Evolutionary conservation across 2,329 filamentous ascomycete species (phyloP).

Genomic region (Tolypocladium pustulatum): DNA sequence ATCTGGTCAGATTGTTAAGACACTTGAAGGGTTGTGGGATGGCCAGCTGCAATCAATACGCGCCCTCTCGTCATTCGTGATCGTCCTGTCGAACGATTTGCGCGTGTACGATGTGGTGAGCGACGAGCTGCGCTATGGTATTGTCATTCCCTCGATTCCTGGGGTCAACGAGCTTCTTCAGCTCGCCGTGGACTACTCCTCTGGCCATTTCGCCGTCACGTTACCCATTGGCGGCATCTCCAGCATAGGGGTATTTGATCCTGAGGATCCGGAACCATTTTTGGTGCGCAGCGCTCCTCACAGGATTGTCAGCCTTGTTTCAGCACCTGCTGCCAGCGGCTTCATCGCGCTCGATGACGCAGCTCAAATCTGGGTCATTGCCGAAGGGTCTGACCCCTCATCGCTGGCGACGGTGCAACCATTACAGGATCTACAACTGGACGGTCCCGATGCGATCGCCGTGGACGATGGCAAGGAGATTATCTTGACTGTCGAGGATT

Average conservation of each 20-base stretch:
- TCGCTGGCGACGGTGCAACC: constrained; percentile 43
- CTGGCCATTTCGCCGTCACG: constrained; percentile 56
- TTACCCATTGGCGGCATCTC: constrained; percentile 37
- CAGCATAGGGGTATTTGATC: constrained; percentile 56
- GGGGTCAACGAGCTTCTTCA: constrained; percentile 40
- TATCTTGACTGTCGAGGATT: constrained; percentile 28
- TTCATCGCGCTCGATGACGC: constrained; percentile 69
- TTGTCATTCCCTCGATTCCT: constrained; percentile 39
- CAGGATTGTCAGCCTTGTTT: constrained; percentile 55
- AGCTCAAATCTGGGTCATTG: constrained; percentile 57
- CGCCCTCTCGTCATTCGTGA: constrained; percentile 62
- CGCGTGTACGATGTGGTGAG: constrained; percentile 77
- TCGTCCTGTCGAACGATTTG: constrained; percentile 64
- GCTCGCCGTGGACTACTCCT: constrained; percentile 59
- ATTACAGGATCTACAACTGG: constrained; percentile 41
- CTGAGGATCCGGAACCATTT: constrained; percentile 47
- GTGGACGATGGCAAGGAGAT: constrained; percentile 15
- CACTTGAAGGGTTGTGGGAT: constrained; percentile 56
- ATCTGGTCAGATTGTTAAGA: constrained; percentile 55
- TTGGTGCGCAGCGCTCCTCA: constrained; percentile 45
- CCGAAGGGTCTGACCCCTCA: constrained; percentile 46
- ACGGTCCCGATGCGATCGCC: constrained; percentile 21
- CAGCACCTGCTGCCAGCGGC: constrained; percentile 53
- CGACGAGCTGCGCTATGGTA: constrained; percentile 60
- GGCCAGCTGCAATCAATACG: constrained; percentile 56